Evolutionary conservation across 179 eudicot species (phyloP), one percentile per base, ranked within the genome.

Genomic region (Nepenthes alata): DNA sequence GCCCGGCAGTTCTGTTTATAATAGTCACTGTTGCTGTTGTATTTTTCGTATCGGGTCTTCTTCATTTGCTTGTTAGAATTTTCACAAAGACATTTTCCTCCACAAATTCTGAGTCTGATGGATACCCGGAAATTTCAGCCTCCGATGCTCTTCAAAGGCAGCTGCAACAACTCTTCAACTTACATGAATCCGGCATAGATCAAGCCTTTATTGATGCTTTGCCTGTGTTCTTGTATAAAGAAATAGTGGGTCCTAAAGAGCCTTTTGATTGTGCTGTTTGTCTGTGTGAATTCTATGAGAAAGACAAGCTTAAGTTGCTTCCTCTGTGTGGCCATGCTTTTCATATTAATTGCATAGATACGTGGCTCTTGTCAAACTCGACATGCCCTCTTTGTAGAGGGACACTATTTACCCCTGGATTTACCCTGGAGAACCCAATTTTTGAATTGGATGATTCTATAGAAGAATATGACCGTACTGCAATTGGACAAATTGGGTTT

Each of bases 381-480:
- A 61, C 64, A 1, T 61, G 64, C 55, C 64, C 64, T 2, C 64
- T 61, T 5, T 49, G 64, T 8, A 61, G 64, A 41, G 55, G 53
- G 6, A 12, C 62, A n/a, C 62, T 59, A 3, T 59, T 39, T 34
- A 4, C 47, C 2, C 8, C 14, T 34, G 61, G 61, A 8, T 2
- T 49, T 44, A n/a, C 47, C 0, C 1, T 59, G 37, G 62, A 59
- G 10, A 61, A 50, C 16, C 55, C 55, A 4, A 49, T 49, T 12
- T 35, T 50, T 13, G 64, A 61, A 11, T 48, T 5, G 12, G 75
- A 74, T 12, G 81, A 80, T 57, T 58, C 63, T 38, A 63, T 72
- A 50, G 79, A 72, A 53, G 85, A 67, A 11, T 73, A 74, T 62
- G 74, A 67, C 10, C 50, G 52, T 59, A 59, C 70, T 34, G 34